Base-by-base conservation (phyloP, 768 basidiomycete species). In the Polyporus arcularius region DNA sequence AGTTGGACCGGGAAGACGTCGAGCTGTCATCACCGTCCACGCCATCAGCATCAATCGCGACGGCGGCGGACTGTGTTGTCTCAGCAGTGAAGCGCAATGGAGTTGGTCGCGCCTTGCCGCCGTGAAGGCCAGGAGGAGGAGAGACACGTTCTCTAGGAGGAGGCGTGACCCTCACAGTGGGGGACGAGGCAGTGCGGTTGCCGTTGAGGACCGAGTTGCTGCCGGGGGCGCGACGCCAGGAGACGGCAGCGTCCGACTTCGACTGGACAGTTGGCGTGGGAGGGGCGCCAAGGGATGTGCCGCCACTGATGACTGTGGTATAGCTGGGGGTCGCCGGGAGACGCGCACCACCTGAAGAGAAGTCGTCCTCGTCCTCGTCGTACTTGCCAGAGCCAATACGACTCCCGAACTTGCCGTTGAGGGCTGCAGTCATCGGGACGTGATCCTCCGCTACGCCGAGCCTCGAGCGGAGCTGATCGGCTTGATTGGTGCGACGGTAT, bases 401-500 rank as follows among this genome's bases (percentile, higher is more conserved):
- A 65, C 85, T 80, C 32, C 90, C 90, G 61, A 90, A 92, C 63
- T 85, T 85, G 48, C 91, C 91, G 45, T 85, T 87, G 39, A 92
- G 78, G 43, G 86, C 81, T 49, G 92, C 90, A 31, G 90, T 89
- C 92, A 92, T 91, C 46, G 91, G 90, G 53, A 86, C 79, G 60
- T 84, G 83, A 45, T 88, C 87, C 48, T 86, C 84, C 38, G 71
- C 67, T 55, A 84, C 74, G 51, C 84, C 82, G 46, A 87, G 77
- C 70, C 86, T 87, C 41, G 85, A 76, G 51, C 82, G 82, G 46
- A 87, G 78, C 57, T 84, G 83, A 60, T 91, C 90, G 14, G 81
- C 84, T 70, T 90, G 90, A 66, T 78, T 85, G 56, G 83, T 80
- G 63, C 89, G 87, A 63, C 90, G 89, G 68, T 82, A 75, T 67